phyloP scores from a whole-genome alignment of 2,329 filamentous ascomycete genomes.

The Byssochlamys sp. region DNA sequence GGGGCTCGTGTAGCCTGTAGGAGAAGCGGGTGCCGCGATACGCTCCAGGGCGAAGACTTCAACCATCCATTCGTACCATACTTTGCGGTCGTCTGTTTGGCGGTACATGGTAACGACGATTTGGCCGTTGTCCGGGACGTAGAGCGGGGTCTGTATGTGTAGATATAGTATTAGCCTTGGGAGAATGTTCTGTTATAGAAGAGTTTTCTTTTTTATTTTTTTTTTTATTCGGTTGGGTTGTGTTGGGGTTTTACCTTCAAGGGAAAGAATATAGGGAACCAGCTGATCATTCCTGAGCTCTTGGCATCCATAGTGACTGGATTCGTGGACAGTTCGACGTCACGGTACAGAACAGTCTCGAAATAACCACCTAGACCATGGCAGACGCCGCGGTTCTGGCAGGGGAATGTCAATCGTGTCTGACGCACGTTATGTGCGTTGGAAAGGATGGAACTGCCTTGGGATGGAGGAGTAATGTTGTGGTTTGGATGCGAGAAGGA shows the following conservation, averaged over 20 bases:
- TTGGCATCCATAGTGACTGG: conserved; percentile 85
- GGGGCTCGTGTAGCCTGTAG: conserved; percentile 11
- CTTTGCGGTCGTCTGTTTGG: conserved; percentile 85
- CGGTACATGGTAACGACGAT: conserved; percentile 91
- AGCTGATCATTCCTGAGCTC: conserved; percentile 96
- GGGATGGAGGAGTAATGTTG: conserved; percentile 25
- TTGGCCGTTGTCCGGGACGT: conserved; percentile 73
- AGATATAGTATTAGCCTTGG: conserved; percentile 9
- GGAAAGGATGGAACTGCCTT: conserved; percentile 44
- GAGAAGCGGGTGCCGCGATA: conserved; percentile 4
- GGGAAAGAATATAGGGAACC: conserved; percentile 98
- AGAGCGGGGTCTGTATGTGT: conserved; percentile 68
- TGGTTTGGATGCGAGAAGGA: conserved; percentile 36
- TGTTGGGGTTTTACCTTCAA: conserved; percentile 56
- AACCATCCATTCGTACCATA: conserved; percentile 98
- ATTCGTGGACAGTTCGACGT: conserved; percentile 81
- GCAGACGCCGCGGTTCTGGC: conserved; percentile 67
- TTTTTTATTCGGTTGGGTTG: too few relatives aligned
- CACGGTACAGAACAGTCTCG: conserved; percentile 81
- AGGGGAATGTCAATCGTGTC: conserved; percentile 67
- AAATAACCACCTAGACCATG: conserved; percentile 93
- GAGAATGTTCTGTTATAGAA: conserved; percentile 1
- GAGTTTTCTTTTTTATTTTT: neutral
- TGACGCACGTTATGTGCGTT: conserved; percentile 89
- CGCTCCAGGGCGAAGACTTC: conserved; percentile 58